Percentiles rank a stretch among this genome's conserved stretches.
Evolutionary conservation across 768 basidiomycete genomes (phyloP).

Genomic region (Leccinum rimulosum): DNA sequence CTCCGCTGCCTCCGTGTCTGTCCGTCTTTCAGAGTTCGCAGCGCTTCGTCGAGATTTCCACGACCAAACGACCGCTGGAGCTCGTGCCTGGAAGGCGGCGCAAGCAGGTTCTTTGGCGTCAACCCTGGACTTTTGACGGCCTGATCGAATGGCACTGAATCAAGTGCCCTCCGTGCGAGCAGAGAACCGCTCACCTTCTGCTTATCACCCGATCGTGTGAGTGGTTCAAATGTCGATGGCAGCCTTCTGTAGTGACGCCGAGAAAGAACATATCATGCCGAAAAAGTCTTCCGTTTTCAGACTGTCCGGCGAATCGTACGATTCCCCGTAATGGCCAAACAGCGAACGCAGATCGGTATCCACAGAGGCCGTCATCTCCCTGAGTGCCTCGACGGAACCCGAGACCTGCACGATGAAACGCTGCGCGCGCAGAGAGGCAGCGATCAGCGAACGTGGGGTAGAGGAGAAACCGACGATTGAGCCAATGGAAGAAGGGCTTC

Average conservation of each 20-base stretch:
- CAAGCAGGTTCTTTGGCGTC: conserved; percentile 28
- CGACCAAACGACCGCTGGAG: conserved; percentile 59
- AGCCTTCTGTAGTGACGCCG: conserved; percentile 71
- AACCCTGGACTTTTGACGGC: conserved; percentile 38
- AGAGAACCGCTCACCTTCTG: conserved; percentile 8
- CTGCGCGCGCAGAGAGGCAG: conserved; percentile 9
- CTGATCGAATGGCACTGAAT: conserved; percentile 28
- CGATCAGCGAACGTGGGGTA: background rate
- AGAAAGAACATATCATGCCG: conserved; percentile 69
- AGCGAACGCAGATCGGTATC: conserved; percentile 59
- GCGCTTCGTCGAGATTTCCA: conserved; percentile 81
- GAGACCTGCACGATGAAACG: conserved; percentile 37
- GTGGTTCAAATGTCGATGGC: conserved; percentile 50
- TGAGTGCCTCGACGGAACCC: conserved; percentile 61
- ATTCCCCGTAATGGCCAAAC: conserved; percentile 76
- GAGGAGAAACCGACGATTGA: conserved; percentile 26
- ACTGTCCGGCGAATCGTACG: conserved; percentile 57
- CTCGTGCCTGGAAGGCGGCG: conserved; percentile 41
- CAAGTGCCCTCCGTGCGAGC: background rate
- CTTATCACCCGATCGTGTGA: background rate
- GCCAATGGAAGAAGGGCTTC: conserved; percentile 71
- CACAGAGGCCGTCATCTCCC: conserved; percentile 54
- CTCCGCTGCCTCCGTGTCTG: conserved; percentile 24
- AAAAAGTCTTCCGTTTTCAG: conserved; percentile 85
- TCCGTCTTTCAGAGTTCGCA: conserved; percentile 75